Evolutionary conservation across 1,284 basidiomycete species (phyloP).

Genomic region (Puccinia novopanici): DNA sequence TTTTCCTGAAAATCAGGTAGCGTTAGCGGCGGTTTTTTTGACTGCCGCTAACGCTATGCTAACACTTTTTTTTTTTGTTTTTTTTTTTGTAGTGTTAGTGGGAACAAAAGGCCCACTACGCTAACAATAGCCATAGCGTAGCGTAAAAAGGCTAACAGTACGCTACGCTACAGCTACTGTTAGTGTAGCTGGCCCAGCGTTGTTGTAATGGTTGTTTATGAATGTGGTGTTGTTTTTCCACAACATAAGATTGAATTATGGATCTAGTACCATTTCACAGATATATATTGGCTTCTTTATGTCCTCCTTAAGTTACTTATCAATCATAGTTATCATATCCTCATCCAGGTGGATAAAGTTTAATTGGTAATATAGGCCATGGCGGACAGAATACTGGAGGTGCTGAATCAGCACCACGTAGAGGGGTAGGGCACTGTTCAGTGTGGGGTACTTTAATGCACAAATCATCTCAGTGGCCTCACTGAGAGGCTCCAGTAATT

Average conservation of each 20-base stretch:
- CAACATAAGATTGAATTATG: too few relatives aligned
- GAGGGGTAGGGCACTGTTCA: neutral
- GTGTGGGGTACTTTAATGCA: neutral
- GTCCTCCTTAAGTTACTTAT: neutral
- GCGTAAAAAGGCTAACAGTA: too few relatives aligned
- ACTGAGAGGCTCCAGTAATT: neutral
- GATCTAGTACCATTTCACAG: slow-evolving; percentile 15
- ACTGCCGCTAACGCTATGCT: too few relatives aligned
- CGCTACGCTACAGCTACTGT: too few relatives aligned
- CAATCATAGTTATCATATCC: neutral
- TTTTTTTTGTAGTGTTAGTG: too few relatives aligned
- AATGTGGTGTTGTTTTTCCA: neutral
- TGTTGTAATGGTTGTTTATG: neutral
- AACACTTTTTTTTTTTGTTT: too few relatives aligned
- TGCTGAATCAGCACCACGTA: slow-evolving; percentile 3
- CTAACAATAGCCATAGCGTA: too few relatives aligned
- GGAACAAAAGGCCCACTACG: too few relatives aligned
- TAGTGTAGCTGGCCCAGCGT: too few relatives aligned
- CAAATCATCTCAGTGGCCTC: too few relatives aligned
- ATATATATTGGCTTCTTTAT: neutral
- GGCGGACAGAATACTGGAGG: neutral
- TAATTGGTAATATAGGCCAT: neutral
- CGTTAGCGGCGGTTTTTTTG: too few relatives aligned
- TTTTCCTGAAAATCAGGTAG: too few relatives aligned
- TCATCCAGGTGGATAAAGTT: neutral